Percentiles rank a stretch among this genome's conserved stretches.
phyloP scores from a whole-genome alignment of 192 early-diverging fungal genomes.

The Coemansia sp. region DNA sequence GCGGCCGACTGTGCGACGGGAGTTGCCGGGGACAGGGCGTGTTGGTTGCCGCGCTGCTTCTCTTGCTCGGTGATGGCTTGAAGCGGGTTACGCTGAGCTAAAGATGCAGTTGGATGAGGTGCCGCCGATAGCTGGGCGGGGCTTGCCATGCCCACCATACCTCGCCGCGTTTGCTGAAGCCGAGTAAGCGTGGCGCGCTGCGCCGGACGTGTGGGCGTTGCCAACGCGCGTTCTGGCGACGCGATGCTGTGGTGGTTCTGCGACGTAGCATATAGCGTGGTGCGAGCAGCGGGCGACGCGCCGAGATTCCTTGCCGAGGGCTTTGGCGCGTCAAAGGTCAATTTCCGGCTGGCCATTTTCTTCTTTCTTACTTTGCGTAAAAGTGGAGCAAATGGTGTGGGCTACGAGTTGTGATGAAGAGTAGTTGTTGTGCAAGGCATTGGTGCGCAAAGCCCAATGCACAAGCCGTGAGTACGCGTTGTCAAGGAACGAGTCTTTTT shows the following conservation, averaged over 20 bases:
- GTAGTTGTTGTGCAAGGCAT: neutral
- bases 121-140: slow-evolving; percentile 9
- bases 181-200: slow-evolving; percentile 42
- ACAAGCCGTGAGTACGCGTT: slow-evolving; percentile 2
- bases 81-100: slow-evolving; percentile 28
- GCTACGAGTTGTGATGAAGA: neutral
- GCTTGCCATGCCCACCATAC: slow-evolving; percentile 13
- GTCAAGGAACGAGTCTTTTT: neutral
- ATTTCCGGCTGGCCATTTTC: slow-evolving; percentile 46
- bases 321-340: slow-evolving; percentile 53
- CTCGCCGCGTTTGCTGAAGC: slow-evolving; percentile 16
- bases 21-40: neutral
- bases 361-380: neutral
- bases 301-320: slow-evolving; percentile 35
- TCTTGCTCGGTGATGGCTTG: slow-evolving; percentile 49
- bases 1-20: neutral
- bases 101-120: slow-evolving; percentile 1
- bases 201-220: slow-evolving; percentile 39
- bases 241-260: slow-evolving; percentile 12
- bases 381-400: slow-evolving; percentile 3
- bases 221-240: slow-evolving; percentile 31
- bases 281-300: slow-evolving; percentile 37
- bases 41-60: slow-evolving; percentile 27
- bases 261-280: slow-evolving; percentile 17
- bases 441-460: slow-evolving; percentile 7